Base-by-base conservation (phyloP, 2,329 filamentous ascomycete species). In the Sporothrix mexicana region DNA sequence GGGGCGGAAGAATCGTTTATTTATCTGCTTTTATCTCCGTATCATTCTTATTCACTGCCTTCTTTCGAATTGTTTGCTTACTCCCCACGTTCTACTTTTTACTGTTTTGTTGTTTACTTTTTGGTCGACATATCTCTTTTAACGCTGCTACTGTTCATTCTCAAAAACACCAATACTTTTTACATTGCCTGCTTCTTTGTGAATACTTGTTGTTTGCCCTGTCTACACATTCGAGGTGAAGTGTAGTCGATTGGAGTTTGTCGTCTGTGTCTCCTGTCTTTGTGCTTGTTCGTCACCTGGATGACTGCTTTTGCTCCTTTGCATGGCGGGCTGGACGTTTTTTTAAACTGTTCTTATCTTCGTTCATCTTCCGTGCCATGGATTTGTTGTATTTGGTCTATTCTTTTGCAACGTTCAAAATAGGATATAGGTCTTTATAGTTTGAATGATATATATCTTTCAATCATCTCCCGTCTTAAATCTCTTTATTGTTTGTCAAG, bases 81-180 rank as follows among this genome's bases (percentile, higher is more conserved):
- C 12, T 20, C 59, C 30, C 30, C 30, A 36, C 7, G 4, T 36
- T 36, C 30, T 36, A 12, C 51, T 55, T 13, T 41, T 55, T 23
- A 55, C 51, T 51, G 41, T 70, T 9, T 20, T 55, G 51, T 25
- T 41, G 43, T 66, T 64, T 36, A 36, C 30, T 36, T 8, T 43
- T 71, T 71, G 57, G 45, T 64, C 41, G 45, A 64, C 55, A 64
- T 66, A 66, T 47, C 49, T 71, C 53, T 47, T 59, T 36, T 17
- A 71, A 71, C 43, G 45, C 17, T 64, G 43, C 45, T 51, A 30
- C 47, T 49, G 43, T 64, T 71, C 53, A 25, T 20, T 47, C 51
- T 20, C 68, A 36, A 36, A 36, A 36, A 36, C 30, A 20, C 53
- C 25, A 8, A 13, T 23, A 6, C 20, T 3, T 23, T 47, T 23